Conservation (phyloP, 805 yeast species). For the Wickerhamomyces xylosicus region DNA sequence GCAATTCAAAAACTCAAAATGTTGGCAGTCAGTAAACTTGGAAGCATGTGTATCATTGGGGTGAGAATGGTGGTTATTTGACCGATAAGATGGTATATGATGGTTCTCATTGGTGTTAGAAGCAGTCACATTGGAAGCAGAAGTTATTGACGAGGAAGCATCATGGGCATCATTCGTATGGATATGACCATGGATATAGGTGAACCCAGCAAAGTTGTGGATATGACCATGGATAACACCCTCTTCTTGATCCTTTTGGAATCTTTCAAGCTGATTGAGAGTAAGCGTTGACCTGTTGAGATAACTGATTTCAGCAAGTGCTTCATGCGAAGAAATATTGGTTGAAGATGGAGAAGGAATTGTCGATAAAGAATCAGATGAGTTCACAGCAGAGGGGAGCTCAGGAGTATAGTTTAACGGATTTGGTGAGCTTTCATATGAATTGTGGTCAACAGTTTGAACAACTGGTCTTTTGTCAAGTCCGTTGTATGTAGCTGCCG, state of each 20-base stretch:
- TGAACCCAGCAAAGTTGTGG: conserved; percentile 49
- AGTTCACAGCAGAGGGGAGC: too few relatives aligned
- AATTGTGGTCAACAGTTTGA: too few relatives aligned
- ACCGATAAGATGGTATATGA: neutral
- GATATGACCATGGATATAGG: conserved; percentile 61
- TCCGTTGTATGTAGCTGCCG: too few relatives aligned
- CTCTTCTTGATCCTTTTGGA: conserved; percentile 15
- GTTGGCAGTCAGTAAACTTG: conserved; percentile 25
- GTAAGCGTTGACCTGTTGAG: neutral
- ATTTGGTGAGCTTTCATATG: too few relatives aligned
- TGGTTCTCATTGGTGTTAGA: neutral
- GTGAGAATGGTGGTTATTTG: conserved; percentile 9
- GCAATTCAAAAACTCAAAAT: conserved; percentile 31
- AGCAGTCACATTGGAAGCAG: neutral
- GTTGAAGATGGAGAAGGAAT: too few relatives aligned
- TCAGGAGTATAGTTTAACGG: too few relatives aligned
- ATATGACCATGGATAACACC: conserved; percentile 63
- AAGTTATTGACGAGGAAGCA: too few relatives aligned
- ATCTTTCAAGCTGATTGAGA: neutral
- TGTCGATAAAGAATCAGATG: too few relatives aligned
- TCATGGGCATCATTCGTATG: conserved; percentile 26
- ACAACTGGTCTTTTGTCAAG: too few relatives aligned
- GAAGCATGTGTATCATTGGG: conserved; percentile 11
- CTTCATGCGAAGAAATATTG: too few relatives aligned
- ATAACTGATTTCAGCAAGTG: neutral